phyloP scores from a whole-genome alignment of 352 stramenopile genomes.

The Phytophthora kernoviae region DNA sequence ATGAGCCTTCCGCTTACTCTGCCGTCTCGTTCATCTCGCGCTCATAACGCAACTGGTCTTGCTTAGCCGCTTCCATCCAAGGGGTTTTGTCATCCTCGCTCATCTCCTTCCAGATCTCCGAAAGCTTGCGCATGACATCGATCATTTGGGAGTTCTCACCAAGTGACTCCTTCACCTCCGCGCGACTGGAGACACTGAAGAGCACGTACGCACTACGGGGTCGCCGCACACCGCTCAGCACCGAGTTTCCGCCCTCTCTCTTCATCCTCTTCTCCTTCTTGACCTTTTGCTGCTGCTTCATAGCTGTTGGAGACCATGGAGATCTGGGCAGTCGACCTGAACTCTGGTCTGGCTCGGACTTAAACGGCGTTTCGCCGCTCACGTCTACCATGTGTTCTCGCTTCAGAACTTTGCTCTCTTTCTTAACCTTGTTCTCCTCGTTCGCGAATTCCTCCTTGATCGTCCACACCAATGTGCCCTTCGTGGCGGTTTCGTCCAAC shows the following conservation, averaged over 20 bases:
- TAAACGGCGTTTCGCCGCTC: conserved; percentile 20
- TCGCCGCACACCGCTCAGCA: conserved; percentile 38
- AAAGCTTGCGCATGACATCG: conserved; percentile 64
- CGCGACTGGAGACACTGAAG: conserved; percentile 64
- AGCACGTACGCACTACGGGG: conserved; percentile 73
- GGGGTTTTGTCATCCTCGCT: conserved; percentile 50
- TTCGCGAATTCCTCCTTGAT: conserved; percentile 55
- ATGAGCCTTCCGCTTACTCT: conserved; percentile 22
- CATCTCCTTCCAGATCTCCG: conserved; percentile 65
- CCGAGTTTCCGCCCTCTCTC: conserved; percentile 21
- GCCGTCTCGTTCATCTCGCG: conserved; percentile 73
- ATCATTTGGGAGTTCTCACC: conserved; percentile 51
- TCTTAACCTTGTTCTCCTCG: conserved; percentile 37
- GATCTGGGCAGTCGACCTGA: conserved; percentile 54
- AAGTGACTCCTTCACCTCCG: conserved; percentile 57
- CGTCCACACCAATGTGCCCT: conserved; percentile 53
- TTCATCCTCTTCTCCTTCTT: conserved; percentile 66
- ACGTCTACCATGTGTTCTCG: conserved; percentile 49
- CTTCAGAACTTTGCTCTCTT: conserved; percentile 55
- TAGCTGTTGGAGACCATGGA: conserved; percentile 68
- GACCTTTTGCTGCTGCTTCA: conserved; percentile 61
- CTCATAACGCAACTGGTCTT: conserved; percentile 72
- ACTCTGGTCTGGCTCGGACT: conserved; percentile 30
- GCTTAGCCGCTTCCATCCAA: conserved; percentile 64
- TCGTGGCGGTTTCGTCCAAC: conserved; percentile 48